Evolutionary conservation across 192 early-diverging fungal genomes (phyloP).

Genomic region (Phlyctochytrium arcticum): DNA sequence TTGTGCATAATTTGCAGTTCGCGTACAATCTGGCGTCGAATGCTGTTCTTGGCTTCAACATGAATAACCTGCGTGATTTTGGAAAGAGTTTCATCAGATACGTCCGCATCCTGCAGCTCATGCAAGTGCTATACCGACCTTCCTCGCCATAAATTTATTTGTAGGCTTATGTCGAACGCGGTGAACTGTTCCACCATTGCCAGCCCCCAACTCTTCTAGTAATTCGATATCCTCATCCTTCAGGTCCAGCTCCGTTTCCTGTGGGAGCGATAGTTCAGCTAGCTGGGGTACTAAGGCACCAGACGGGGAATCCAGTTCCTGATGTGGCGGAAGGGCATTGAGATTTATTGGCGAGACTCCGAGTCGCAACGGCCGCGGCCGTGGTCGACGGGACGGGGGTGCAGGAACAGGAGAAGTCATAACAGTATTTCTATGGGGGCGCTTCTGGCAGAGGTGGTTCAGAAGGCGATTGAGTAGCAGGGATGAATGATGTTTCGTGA

Average conservation of each 20-base stretch:
- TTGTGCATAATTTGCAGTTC: slow-evolving; percentile 87
- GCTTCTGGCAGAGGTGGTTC: too few relatives aligned
- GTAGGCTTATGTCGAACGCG: slow-evolving; percentile 77
- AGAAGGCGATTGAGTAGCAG: too few relatives aligned
- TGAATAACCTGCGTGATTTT: slow-evolving; percentile 46
- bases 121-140: slow-evolving; percentile 54
- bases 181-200: slow-evolving; percentile 88
- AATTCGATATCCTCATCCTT: slow-evolving; percentile 67
- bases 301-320: slow-evolving; percentile 29
- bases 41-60: slow-evolving; percentile 51
- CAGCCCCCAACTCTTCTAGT: slow-evolving; percentile 80
- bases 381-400: slow-evolving; percentile 3
- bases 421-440: neutral
- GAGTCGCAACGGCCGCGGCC: slow-evolving; percentile 20
- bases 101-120: neutral
- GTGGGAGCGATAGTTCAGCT: slow-evolving; percentile 31
- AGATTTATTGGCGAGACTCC: slow-evolving; percentile 22
- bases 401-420: neutral
- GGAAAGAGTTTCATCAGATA: too few relatives aligned
- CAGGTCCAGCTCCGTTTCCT: slow-evolving; percentile 31
- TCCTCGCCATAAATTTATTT: slow-evolving; percentile 85
- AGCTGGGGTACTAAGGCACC: slow-evolving; percentile 26
- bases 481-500: too few relatives aligned
- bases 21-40: slow-evolving; percentile 76
- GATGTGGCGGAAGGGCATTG: slow-evolving; percentile 16